Percentiles rank a stretch among this genome's conserved stretches.
These are phyloP conservation scores for Ceratocystis ficicola DNA, from an alignment of 2,329 filamentous ascomycete species.

Conservation along the genomic window DNA sequence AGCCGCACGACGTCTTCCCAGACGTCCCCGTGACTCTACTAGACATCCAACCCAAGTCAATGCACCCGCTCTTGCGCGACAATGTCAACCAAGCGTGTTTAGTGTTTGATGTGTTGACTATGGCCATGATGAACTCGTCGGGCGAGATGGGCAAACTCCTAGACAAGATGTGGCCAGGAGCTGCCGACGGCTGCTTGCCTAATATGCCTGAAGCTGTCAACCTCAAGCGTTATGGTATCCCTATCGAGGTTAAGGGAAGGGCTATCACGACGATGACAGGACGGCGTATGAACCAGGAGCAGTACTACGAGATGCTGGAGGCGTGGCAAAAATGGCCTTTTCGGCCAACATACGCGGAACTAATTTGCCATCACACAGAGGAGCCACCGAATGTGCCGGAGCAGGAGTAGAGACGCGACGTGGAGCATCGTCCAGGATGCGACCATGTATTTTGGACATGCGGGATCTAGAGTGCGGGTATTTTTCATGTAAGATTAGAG, in stretches of 20 bases:
- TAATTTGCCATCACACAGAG: slow-evolving; percentile 34
- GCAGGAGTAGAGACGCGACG: neutral
- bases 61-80: slow-evolving; percentile 38
- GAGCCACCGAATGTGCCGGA: slow-evolving; percentile 21
- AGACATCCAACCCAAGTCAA: slow-evolving; percentile 51
- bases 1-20: slow-evolving; percentile 55
- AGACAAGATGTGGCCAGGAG: slow-evolving; percentile 47
- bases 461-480: no score
- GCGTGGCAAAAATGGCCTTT: slow-evolving; percentile 58
- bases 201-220: slow-evolving; percentile 41
- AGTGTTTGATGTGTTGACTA: slow-evolving; percentile 33
- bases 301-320: slow-evolving; percentile 47
- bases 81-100: slow-evolving; percentile 36
- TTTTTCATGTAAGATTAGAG: no score
- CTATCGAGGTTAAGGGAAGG: slow-evolving; percentile 26
- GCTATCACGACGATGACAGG: slow-evolving; percentile 35
- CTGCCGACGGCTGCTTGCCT: slow-evolving; percentile 40
- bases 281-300: slow-evolving; percentile 39
- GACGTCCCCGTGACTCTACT: slow-evolving; percentile 45
- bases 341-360: slow-evolving; percentile 37
- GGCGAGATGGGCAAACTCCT: slow-evolving; percentile 36
- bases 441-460: no score
- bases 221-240: slow-evolving; percentile 36
- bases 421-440: no score
- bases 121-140: slow-evolving; percentile 32